Percentiles rank a stretch among this genome's conserved stretches.
phyloP scores from a whole-genome alignment of 345 rosid genomes.

The Litchi chinensis region DNA sequence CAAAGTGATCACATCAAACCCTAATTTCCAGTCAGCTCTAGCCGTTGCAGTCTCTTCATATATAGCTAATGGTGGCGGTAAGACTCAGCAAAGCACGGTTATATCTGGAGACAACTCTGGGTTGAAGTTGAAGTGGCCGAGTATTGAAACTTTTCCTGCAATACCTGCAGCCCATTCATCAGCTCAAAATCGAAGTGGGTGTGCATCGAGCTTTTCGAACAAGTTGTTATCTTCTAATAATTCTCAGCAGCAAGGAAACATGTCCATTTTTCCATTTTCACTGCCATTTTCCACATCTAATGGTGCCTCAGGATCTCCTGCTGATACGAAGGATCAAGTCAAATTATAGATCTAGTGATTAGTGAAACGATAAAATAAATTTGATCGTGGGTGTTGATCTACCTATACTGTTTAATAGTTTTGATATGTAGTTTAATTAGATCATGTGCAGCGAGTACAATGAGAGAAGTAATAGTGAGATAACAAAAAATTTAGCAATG shows the following conservation, averaged over 20 bases:
- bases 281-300: constrained; percentile 28
- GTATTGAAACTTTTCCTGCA: background rate
- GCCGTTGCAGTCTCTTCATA: constrained; percentile 41
- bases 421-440: too few species aligned
- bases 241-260: constrained; percentile 21
- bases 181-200: constrained; percentile 1
- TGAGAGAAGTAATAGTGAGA: too few species aligned
- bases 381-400: background rate
- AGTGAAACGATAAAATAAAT: background rate
- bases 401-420: background rate
- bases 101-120: constrained; percentile 16
- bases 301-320: constrained; percentile 29
- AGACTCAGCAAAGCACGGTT: constrained; percentile 5
- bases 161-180: background rate
- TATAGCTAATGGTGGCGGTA: constrained; percentile 20
- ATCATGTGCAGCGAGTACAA: too few species aligned
- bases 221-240: constrained; percentile 4
- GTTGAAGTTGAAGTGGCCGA: constrained; percentile 19
- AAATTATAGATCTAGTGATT: constrained; percentile 6
- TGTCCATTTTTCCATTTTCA: constrained; percentile 22
- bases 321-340: constrained; percentile 17
- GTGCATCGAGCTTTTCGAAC: constrained; percentile 24
- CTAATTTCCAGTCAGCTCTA: constrained; percentile 37
- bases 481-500: too few species aligned
- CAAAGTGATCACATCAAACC: constrained; percentile 39